Conservation (phyloP, 176 grass and related monocot species). For the Bolboschoenus planiculmis region DNA sequence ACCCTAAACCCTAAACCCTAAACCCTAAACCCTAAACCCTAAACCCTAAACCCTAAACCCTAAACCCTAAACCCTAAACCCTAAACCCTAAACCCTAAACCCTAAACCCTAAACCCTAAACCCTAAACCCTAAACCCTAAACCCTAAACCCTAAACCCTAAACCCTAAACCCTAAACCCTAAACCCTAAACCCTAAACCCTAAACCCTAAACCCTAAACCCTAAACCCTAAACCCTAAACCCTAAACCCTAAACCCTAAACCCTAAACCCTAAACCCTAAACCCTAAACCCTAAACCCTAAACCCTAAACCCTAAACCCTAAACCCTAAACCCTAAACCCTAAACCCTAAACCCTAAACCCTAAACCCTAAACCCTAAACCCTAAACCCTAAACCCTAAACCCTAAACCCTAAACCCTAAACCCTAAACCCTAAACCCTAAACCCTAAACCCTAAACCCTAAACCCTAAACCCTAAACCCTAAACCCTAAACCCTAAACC, state of each 20-base stretch:
- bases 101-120: not conserved
- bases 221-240: not conserved
- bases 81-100: not conserved
- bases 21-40: not conserved
- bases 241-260: not conserved
- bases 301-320: not conserved
- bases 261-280: not conserved
- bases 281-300: too few species aligned
- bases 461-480: too few species aligned
- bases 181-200: too few species aligned
- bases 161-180: too few species aligned
- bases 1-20: not conserved
- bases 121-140: too few species aligned
- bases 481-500: not conserved
- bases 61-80: too few species aligned
- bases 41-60: not conserved
- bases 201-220: not conserved
- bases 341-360: not conserved
- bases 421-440: too few species aligned
- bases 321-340: too few species aligned
- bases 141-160: not conserved
- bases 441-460: too few species aligned
- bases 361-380: not conserved
- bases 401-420: too few species aligned
- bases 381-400: too few species aligned